Base-by-base conservation (phyloP, 2,329 filamentous ascomycete species). In the Aspergillus neotritici region DNA sequence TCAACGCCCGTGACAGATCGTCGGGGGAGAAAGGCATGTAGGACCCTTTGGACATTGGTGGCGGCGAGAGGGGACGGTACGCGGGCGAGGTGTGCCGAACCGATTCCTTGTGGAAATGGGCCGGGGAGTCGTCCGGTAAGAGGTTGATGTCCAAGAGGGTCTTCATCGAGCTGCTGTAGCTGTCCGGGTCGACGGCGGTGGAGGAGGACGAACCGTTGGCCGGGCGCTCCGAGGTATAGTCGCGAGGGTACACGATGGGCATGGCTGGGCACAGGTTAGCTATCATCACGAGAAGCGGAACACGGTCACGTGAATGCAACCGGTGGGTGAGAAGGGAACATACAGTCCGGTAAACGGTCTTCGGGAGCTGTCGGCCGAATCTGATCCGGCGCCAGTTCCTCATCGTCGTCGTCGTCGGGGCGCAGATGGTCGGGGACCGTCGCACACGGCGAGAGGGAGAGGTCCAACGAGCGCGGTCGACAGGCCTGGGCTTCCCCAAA, bases 401-500 rank as follows among this genome's bases (percentile, higher is more conserved):
- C 38, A 30, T 51, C 43, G 28, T 58, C 49, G 40, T 52, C 47
- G 29, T 57, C 57, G 16, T 54, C 51, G 29, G 51, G 52, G 16
- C 51, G 47, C 45, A 57, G 40, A 46, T 51, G 44, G 46, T 50
- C 56, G 36, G 54, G 53, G 14, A 60, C 41, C 5, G 63, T 61
- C 38, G 61, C 55, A 43, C 55, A 64, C 9, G 69, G 68, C 25
- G 67, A 70, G 11, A 70, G 47, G 8, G 67, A 60, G 6, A 64
- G 49, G 33, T 66, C 64, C 12, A 60, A 45, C 0, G 67, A 65
- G 43, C 65, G 62, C 17, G 51, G 50, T 34, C 68, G 61, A 30
- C 64, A 60, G 11, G 48, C 58, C 41, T 55, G 62, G 8, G 66
- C 63, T 9, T 56, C 55, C 8, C 60, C 60, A 40, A 74, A 71